Base-by-base conservation (phyloP, 2,329 filamentous ascomycete species). In the Metarhizium rileyi region DNA sequence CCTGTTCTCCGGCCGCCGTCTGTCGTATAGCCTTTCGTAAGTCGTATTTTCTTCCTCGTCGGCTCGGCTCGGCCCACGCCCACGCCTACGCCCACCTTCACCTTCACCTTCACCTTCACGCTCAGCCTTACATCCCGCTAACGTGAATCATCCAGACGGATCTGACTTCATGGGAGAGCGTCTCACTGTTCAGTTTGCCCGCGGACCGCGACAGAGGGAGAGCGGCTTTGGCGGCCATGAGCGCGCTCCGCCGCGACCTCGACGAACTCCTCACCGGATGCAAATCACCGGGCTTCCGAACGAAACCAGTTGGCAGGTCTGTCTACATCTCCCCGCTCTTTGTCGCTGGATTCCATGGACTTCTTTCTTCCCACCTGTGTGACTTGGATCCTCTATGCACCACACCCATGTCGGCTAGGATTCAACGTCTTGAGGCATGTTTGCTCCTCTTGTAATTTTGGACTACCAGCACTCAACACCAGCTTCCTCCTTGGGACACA, bases 291-390 rank as follows among this genome's bases (percentile, higher is more conserved):
- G 90, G 76, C 88, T 98, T 71, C 90, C 91, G 68, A 84, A 82
- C 74, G 91, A 97, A 78, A 98, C 93, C 78, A 96, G 90, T 83
- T 98, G 93, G 93, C 93, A 98, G 93, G 93, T 98, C 86, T 93
- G 93, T 87, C 75, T 68, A 67, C 68, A 70, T 46, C 76, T 75
- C 75, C 80, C 75, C 73, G 72, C 79, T 77, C 67, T 63, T 77
- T 75, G 67, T 69, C 66, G 65, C 63, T 69, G 70, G 70, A 70
- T 59, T 64, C 65, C 59, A 64, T 62, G 70, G 69, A 70, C 58
- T 48, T 52, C 49, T 49, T 53, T 46, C 57, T 56, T 50, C 54
- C 57, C 54, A 57, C 56, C 58, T 59, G 54, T 63, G 56, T 58
- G 56, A 57, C 59, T 56, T 58, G 61, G 59, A 61, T 56, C 58